Base-by-base conservation (phyloP, 2,329 filamentous ascomycete species). In the Monilinia laxa region DNA sequence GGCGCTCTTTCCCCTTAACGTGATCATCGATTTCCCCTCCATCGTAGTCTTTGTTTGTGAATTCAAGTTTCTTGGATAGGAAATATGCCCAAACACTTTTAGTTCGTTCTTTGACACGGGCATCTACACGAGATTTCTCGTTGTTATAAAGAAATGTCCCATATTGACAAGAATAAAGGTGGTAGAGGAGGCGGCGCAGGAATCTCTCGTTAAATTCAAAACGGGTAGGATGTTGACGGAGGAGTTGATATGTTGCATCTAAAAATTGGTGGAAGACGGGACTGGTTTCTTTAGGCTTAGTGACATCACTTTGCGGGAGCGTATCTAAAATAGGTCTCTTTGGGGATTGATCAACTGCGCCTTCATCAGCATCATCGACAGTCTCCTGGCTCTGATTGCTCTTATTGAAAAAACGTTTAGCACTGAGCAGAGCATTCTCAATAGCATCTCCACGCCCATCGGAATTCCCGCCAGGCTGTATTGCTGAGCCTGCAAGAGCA, bases 121-220 rank as follows among this genome's bases (percentile, higher is more conserved):
- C 84, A 54, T 95, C 90, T 20, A 86, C 81, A 4, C 95, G 88
- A 74, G 97, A 91, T 75, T 93, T 95, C 77, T 99, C 95, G 66
- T 87, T 96, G 79, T 99, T 97, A 79, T 91, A 97, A 6, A 99
- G 83, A 76, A 99, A 99, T 0, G 94, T 97, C 56, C 95, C 95
- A 70, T 97, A 99, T 76, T 99, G 95, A 71, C 93, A 97, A 0
- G 94, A 94, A 76, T 98, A 94, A 1, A 96, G 84, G 76, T 99
- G 95, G 76, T 98, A 99, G 1, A 98, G 82, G 3, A 99, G 81
- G 25, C 95, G 87, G 35, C 92, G 86, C 9, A 99, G 81, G 77
- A 99, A 98, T 5, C 94, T 88, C 77, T 98, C 95, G 72, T 96
- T 98, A 79, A 93, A 99, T 77, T 99, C 94, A 75, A 99, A 99